phyloP scores from a whole-genome alignment of 164 flowering plant genomes.

The Berberis thunbergii region DNA sequence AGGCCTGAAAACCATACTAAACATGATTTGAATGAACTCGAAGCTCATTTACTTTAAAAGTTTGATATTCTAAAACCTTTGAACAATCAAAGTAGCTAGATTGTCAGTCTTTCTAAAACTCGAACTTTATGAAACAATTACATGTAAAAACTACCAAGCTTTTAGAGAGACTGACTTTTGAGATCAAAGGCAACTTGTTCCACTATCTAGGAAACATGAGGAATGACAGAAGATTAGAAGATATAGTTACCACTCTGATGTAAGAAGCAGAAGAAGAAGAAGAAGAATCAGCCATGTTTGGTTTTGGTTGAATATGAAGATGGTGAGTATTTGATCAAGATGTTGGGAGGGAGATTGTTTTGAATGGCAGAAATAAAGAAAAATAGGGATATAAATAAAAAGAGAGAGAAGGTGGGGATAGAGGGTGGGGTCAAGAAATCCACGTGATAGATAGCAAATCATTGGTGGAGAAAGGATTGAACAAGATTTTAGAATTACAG shows the following conservation, averaged over 20 bases:
- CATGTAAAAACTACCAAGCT: no score
- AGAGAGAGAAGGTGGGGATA: slow-evolving; percentile 15
- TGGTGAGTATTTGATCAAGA: background rate
- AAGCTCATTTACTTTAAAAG: background rate
- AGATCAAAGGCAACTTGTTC: no score
- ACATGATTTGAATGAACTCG: no score
- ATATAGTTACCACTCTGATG: slow-evolving; percentile 34
- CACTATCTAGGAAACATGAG: background rate
- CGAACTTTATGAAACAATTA: no score
- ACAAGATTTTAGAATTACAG: no score
- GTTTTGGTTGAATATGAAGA: background rate
- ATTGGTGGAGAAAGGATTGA: slow-evolving; percentile 53
- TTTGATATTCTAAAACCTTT: no score
- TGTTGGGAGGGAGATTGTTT: background rate
- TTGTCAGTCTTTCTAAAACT: no score
- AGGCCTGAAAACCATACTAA: background rate
- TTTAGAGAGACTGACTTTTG: no score
- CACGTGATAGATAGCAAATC: slow-evolving; percentile 46
- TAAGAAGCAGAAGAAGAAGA: slow-evolving; percentile 27
- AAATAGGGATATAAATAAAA: background rate
- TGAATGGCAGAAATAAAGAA: background rate
- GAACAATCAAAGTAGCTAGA: no score
- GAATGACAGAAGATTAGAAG: background rate
- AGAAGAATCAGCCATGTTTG: slow-evolving; percentile 30
- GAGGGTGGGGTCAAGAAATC: slow-evolving; percentile 17